Percentiles rank a stretch among this genome's conserved stretches.
Evolutionary conservation across 495 filamentous ascomycete species (phyloP).

Genomic region (Melanomma pulvis-pyrius): DNA sequence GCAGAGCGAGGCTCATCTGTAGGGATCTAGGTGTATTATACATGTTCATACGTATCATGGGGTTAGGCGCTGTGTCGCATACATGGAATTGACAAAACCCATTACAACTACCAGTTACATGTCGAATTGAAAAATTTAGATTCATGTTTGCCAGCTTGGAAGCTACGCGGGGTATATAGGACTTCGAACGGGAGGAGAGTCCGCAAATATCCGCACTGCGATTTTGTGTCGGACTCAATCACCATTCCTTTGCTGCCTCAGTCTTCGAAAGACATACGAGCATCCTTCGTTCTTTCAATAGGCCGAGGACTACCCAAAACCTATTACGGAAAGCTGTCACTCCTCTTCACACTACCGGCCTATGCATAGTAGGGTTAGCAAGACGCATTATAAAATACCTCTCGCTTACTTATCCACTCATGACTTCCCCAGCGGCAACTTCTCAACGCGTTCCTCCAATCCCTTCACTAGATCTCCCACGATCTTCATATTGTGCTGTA

Average conservation of each 20-base stretch:
- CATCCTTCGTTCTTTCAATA: not conserved
- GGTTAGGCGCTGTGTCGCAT: not conserved
- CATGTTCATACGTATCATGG: not conserved
- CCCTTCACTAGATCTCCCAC: constrained; percentile 89
- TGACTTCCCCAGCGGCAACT: constrained; percentile 25
- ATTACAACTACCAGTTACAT: not conserved
- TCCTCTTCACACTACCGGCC: not conserved
- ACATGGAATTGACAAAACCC: not conserved
- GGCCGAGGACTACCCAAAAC: not conserved
- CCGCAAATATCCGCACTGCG: not conserved
- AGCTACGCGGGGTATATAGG: not conserved
- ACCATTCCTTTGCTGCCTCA: not conserved
- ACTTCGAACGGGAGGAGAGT: no score
- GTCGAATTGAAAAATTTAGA: not conserved
- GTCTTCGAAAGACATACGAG: not conserved
- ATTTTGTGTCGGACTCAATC: not conserved
- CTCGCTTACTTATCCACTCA: not conserved
- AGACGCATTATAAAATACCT: not conserved
- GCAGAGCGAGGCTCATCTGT: no score
- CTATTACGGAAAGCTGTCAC: not conserved
- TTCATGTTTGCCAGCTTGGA: not conserved
- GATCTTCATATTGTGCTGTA: constrained; percentile 74
- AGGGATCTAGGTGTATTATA: not conserved
- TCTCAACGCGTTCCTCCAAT: constrained; percentile 73
- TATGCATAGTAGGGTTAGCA: not conserved